Conservation (phyloP, 148 eudicot species). For the Fallopia convolvulus region DNA sequence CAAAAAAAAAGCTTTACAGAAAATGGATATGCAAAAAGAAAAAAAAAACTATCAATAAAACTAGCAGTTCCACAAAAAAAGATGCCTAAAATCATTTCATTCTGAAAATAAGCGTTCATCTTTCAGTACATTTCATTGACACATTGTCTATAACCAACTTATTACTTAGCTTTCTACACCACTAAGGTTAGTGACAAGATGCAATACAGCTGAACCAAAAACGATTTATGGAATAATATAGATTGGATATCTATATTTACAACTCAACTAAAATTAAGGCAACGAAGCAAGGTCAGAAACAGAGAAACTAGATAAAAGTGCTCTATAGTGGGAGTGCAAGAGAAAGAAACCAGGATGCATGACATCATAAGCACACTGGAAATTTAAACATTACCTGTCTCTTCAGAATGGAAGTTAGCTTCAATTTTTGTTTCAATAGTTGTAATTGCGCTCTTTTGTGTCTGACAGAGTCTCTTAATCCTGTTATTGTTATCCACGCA, state of each 20-base stretch:
- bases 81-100: not conserved
- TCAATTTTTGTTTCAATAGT: slow-evolving; percentile 74
- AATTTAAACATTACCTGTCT: slow-evolving; percentile 57
- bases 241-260: not conserved
- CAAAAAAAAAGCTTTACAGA: not conserved
- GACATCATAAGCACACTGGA: not conserved
- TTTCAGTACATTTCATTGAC: not conserved
- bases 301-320: not conserved
- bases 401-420: slow-evolving; percentile 73
- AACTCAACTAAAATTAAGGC: not conserved
- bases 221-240: not conserved
- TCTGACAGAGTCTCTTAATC: slow-evolving; percentile 84
- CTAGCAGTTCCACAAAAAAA: not conserved
- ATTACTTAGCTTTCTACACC: not conserved
- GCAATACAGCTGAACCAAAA: slow-evolving; percentile 3
- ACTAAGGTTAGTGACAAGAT: not conserved
- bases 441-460: slow-evolving; percentile 72
- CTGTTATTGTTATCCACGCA: slow-evolving; percentile 83
- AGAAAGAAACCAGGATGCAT: not conserved
- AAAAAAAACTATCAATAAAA: not conserved
- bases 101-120: not conserved
- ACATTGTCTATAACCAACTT: not conserved
- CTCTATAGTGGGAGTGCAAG: not conserved
- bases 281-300: not conserved
- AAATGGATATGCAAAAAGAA: not conserved